A percentile compares a stretch with the other conserved stretches of the same genome.
These are phyloP conservation scores for Penicillium turbatum DNA, from an alignment of 495 filamentous ascomycete genomes.

Conservation along the genomic window DNA sequence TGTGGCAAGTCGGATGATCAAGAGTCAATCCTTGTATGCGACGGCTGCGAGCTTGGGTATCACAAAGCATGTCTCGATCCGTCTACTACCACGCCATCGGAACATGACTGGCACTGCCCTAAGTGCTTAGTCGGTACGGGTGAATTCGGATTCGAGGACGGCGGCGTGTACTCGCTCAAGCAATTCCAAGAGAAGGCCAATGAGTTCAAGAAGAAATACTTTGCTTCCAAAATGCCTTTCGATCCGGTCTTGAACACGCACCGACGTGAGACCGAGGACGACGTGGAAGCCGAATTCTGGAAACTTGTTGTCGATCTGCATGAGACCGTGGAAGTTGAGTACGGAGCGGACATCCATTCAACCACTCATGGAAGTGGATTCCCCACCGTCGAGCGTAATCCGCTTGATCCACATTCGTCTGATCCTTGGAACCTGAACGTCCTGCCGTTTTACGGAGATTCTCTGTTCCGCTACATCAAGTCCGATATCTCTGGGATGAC, in stretches of 20 bases:
- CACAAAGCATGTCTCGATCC: constrained; percentile 88
- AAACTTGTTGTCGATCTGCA: constrained; percentile 85
- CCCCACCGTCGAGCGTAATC: constrained; percentile 89
- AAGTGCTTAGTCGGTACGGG: constrained; percentile 93
- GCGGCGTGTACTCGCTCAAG: constrained; percentile 88
- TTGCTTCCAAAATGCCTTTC: constrained; percentile 84
- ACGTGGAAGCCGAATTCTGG: constrained; percentile 98
- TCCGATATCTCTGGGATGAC: constrained; percentile 99
- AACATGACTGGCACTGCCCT: constrained; percentile 94
- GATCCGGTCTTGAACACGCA: constrained; percentile 78
- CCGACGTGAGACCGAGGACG: constrained; percentile 82
- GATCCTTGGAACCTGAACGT: constrained; percentile 98
- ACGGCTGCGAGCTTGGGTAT: constrained; percentile 86
- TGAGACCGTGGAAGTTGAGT: constrained; percentile 96
- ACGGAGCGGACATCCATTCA: constrained; percentile 97
- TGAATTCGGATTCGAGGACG: constrained; percentile 97
- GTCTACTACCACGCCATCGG: constrained; percentile 69
- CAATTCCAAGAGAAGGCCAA: constrained; percentile 96
- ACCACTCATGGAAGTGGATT: constrained; percentile 98
- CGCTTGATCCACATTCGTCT: constrained; percentile 74
- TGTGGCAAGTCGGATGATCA: constrained; percentile 82
- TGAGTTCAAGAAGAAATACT: constrained; percentile 91
- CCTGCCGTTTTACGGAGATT: constrained; percentile 84
- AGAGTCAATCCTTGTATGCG: constrained; percentile 71
- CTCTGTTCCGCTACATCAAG: constrained; percentile 94